Evolutionary conservation across 2,329 filamentous ascomycete species (phyloP).

Genomic region (Phyllosticta capitalensis): DNA sequence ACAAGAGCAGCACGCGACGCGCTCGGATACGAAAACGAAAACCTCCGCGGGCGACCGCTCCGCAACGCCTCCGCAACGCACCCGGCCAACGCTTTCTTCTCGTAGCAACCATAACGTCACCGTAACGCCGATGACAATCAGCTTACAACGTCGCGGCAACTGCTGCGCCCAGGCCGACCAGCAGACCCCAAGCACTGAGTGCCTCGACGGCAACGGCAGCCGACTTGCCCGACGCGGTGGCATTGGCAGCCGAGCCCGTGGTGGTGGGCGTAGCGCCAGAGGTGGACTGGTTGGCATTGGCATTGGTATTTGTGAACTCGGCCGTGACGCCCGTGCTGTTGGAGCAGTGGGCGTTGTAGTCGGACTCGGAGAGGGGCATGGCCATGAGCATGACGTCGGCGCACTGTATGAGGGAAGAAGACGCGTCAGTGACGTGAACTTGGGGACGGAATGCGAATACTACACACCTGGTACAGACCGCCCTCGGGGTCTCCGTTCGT

Average conservation of each 20-base stretch:
- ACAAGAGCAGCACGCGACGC: no score
- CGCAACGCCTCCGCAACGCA: no score
- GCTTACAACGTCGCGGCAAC: neutral
- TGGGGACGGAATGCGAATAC: conserved; percentile 1
- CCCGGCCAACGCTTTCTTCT: neutral
- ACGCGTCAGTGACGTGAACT: neutral
- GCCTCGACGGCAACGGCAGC: neutral
- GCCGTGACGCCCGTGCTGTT: conserved; percentile 44
- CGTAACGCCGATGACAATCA: neutral
- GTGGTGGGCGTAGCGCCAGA: conserved; percentile 10
- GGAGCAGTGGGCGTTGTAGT: conserved; percentile 42
- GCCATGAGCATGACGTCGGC: conserved; percentile 61
- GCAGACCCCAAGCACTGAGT: neutral
- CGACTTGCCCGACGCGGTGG: neutral
- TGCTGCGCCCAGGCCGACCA: neutral
- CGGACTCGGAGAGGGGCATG: conserved; percentile 37
- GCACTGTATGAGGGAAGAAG: conserved; percentile 41
- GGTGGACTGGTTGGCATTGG: conserved; percentile 36
- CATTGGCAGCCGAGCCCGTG: neutral
- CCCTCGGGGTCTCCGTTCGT: conserved; percentile 49
- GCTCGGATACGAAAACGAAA: no score
- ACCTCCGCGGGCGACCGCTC: no score
- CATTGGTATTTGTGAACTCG: conserved; percentile 33
- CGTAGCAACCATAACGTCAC: neutral
- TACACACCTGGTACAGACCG: conserved; percentile 54